Conservation (phyloP, 2,329 filamentous ascomycete species). For the Seiridium cupressi region DNA sequence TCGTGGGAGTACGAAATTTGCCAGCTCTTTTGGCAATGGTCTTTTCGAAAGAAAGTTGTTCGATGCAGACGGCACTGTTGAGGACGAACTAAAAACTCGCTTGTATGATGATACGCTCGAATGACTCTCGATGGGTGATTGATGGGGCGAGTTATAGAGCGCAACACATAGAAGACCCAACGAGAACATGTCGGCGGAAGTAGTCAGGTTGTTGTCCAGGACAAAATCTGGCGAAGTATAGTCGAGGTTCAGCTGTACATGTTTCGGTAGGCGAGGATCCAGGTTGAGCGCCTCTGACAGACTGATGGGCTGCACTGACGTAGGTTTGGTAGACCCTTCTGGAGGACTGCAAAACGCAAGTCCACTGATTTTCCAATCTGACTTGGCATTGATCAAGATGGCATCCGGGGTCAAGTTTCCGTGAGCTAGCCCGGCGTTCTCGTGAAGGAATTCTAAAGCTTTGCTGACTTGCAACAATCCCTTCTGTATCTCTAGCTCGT, state of each 20-base stretch:
- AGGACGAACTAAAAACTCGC: slow-evolving; percentile 74
- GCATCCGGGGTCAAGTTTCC: slow-evolving; percentile 93
- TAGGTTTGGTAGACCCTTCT: slow-evolving; percentile 70
- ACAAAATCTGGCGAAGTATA: slow-evolving; percentile 95
- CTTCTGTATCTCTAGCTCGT: slow-evolving; percentile 97
- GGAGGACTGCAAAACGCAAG: slow-evolving; percentile 83
- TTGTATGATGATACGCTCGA: slow-evolving; percentile 83
- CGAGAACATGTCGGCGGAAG: slow-evolving; percentile 89
- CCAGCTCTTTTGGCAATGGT: slow-evolving; percentile 76
- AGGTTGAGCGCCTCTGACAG: slow-evolving; percentile 82
- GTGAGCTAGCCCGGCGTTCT: slow-evolving; percentile 91
- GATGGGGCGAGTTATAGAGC: slow-evolving; percentile 92
- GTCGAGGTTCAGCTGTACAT: slow-evolving; percentile 87
- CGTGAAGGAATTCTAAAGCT: slow-evolving; percentile 90
- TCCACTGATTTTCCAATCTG: slow-evolving; percentile 98
- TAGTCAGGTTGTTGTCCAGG: slow-evolving; percentile 82
- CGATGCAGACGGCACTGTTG: slow-evolving; percentile 70
- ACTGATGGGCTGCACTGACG: slow-evolving; percentile 75
- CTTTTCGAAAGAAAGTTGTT: slow-evolving; percentile 86
- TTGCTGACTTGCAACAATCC: slow-evolving; percentile 90
- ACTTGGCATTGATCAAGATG: slow-evolving; percentile 93
- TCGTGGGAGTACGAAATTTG: slow-evolving; percentile 72
- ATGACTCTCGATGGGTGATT: slow-evolving; percentile 79
- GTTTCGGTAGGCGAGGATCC: slow-evolving; percentile 76
- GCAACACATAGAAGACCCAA: slow-evolving; percentile 85